A percentile compares a stretch with the other conserved stretches of the same genome.
phyloP scores from a whole-genome alignment of 2,329 filamentous ascomycete genomes.

The Calonectria multiphialidica region DNA sequence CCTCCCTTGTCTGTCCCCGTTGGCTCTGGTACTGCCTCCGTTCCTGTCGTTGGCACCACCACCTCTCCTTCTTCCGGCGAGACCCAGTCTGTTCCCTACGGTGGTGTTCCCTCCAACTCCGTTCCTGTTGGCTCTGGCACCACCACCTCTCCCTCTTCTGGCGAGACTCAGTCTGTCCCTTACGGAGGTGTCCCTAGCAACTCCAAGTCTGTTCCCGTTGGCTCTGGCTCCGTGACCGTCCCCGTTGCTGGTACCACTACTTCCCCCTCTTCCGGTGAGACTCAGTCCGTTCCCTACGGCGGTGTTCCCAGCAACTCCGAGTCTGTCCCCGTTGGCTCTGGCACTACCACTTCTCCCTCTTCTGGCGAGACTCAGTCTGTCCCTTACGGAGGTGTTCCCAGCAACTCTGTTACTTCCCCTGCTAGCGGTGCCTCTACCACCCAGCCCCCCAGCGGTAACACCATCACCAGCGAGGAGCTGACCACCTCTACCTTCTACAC shows the following conservation, averaged over 20 bases:
- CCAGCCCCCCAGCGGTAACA: neutral
- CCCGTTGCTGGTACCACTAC: constrained; percentile 20
- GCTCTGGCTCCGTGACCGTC: neutral
- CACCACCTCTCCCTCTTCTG: neutral
- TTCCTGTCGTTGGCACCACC: constrained; percentile 14
- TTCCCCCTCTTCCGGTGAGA: constrained; percentile 1
- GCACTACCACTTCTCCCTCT: neutral
- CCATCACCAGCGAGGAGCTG: constrained; percentile 29
- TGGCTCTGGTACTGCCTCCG: neutral
- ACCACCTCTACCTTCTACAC: constrained; percentile 49
- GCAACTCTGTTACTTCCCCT: constrained; percentile 11
- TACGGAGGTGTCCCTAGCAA: constrained; percentile 2
- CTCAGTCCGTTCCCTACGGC: neutral
- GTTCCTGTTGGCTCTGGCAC: neutral
- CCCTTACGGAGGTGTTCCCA: constrained; percentile 3
- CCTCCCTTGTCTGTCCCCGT: neutral
- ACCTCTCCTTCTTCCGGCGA: constrained; percentile 7
- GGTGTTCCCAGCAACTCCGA: neutral
- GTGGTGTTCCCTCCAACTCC: neutral
- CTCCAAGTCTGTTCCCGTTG: constrained; percentile 10
- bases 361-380: neutral
- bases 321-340: neutral
- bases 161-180: neutral
- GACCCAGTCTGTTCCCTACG: neutral
- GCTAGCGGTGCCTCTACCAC: constrained; percentile 15